Percentiles rank a stretch among this genome's conserved stretches.
Conservation (phyloP, 164 flowering plant genomes). For the Magnolia kwangsiensis region DNA sequence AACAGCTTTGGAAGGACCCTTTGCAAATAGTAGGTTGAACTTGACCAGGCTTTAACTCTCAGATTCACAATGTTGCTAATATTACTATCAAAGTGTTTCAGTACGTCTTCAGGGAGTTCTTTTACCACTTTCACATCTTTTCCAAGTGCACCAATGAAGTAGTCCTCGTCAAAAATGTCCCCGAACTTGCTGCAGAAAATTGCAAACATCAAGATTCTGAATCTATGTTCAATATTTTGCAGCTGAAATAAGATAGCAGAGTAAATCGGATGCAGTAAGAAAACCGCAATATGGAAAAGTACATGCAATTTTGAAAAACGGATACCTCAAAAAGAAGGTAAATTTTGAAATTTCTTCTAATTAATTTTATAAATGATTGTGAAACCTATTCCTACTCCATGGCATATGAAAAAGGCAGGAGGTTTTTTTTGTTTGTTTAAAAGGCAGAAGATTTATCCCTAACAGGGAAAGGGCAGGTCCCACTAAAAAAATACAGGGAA, state of each 20-base stretch:
- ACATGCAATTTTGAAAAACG: background rate
- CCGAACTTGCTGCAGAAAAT: slow-evolving; percentile 64
- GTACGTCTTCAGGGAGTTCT: slow-evolving; percentile 73
- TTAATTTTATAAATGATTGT: too few species aligned
- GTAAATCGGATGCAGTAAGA: background rate
- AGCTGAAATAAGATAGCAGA: slow-evolving; percentile 3
- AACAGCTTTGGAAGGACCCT: slow-evolving; percentile 78
- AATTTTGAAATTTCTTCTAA: too few species aligned
- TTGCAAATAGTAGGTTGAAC: slow-evolving; percentile 61
- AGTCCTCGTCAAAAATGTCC: slow-evolving; percentile 91
- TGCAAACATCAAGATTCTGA: background rate
- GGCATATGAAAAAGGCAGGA: too few species aligned
- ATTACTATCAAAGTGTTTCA: slow-evolving; percentile 65
- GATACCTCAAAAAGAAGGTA: background rate
- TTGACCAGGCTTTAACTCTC: slow-evolving; percentile 93
- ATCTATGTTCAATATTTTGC: background rate
- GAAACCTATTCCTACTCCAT: too few species aligned
- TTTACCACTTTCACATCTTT: slow-evolving; percentile 67
- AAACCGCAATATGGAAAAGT: background rate
- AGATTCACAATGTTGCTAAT: slow-evolving; percentile 83
- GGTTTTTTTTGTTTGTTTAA: too few species aligned
- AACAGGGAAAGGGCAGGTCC: too few species aligned
- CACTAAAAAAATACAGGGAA: too few species aligned
- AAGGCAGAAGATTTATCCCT: too few species aligned
- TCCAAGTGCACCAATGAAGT: slow-evolving; percentile 62